Evolutionary conservation across 768 basidiomycete species (phyloP).

Genomic region (Trametes meyenii): DNA sequence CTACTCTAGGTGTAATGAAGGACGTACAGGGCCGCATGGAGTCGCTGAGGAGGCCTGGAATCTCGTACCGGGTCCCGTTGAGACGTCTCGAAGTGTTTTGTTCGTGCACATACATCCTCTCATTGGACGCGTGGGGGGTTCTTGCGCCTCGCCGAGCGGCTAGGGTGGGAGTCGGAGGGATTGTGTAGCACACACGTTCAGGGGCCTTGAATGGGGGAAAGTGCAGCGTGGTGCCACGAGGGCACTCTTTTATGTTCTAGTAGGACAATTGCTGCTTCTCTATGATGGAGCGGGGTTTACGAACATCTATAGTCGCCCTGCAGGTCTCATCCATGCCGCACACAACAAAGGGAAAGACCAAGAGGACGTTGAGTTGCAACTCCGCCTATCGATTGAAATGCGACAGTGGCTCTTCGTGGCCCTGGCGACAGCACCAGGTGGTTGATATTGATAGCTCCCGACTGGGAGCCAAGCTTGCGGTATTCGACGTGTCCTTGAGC

Average conservation of each 20-base stretch:
- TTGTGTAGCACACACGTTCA: background rate
- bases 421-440: background rate
- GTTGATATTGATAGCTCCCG: too few species aligned
- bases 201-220: background rate
- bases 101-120: too few species aligned
- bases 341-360: background rate
- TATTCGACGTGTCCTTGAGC: too few species aligned
- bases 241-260: background rate
- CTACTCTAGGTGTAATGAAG: too few species aligned
- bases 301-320: background rate
- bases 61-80: too few species aligned
- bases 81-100: too few species aligned
- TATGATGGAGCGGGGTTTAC: background rate
- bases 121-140: background rate
- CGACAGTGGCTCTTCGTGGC: background rate
- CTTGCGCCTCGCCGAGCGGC: background rate
- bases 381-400: slow-evolving; percentile 2
- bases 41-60: too few species aligned
- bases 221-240: background rate
- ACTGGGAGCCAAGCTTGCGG: too few species aligned
- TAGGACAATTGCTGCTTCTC: background rate
- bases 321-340: background rate
- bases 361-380: background rate
- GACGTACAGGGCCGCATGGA: too few species aligned
- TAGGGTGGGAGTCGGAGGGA: too few species aligned